phyloP scores from a whole-genome alignment of 192 early-diverging fungal genomes.

The Gigaspora rosea region DNA sequence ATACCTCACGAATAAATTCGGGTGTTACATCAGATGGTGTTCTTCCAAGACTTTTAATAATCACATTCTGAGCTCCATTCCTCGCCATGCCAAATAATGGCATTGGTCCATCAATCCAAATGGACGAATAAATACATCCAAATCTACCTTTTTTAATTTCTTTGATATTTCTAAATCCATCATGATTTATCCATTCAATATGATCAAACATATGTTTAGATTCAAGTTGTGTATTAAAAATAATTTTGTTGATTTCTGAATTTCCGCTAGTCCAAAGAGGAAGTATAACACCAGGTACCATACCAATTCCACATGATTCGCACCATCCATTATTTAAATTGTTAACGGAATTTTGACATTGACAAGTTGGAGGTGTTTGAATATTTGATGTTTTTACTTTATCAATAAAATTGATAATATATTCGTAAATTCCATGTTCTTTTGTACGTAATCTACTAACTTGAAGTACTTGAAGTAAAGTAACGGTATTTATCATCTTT shows the following conservation, averaged over 20 bases:
- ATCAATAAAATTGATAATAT: too few species aligned
- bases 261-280: constrained; percentile 10
- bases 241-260: constrained; percentile 2
- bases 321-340: neutral
- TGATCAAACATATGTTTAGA: neutral
- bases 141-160: constrained; percentile 8
- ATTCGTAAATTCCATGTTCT: too few species aligned
- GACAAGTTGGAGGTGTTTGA: too few species aligned
- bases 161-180: constrained; percentile 3
- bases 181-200: constrained; percentile 17
- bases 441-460: too few species aligned
- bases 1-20: neutral
- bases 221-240: neutral
- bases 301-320: neutral
- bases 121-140: neutral
- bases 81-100: neutral
- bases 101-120: constrained; percentile 10
- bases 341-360: too few species aligned
- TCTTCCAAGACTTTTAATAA: neutral
- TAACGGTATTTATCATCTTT: too few species aligned
- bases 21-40: neutral
- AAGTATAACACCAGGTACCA: neutral
- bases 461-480: too few species aligned
- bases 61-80: neutral
- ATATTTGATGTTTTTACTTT: too few species aligned